phyloP scores from a whole-genome alignment of 345 rosid genomes.

The Melastoma malabathricum region DNA sequence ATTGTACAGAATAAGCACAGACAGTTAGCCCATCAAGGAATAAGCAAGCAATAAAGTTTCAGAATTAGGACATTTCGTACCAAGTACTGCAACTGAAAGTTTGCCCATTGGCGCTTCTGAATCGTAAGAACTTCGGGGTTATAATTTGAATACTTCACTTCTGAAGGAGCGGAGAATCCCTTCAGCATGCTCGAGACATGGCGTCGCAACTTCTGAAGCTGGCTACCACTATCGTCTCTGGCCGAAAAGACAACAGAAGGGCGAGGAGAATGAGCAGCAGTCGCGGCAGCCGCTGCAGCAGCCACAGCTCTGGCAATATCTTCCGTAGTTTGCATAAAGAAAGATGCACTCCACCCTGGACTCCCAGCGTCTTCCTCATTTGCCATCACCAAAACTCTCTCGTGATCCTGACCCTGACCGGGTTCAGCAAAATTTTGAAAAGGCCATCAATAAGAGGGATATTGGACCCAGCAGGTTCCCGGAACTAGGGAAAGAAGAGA shows the following conservation, averaged over 20 bases:
- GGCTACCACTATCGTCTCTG: slow-evolving; percentile 54
- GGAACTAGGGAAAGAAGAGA: not conserved
- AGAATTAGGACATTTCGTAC: slow-evolving; percentile 19
- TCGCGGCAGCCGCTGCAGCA: slow-evolving; percentile 64
- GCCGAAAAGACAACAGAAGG: slow-evolving; percentile 80
- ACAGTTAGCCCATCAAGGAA: too few species aligned
- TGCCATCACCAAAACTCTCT: slow-evolving; percentile 36
- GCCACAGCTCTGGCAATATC: slow-evolving; percentile 77
- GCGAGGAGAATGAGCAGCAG: slow-evolving; percentile 54
- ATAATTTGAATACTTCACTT: slow-evolving; percentile 36
- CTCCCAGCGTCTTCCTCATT: slow-evolving; percentile 55
- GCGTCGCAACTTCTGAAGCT: slow-evolving; percentile 57
- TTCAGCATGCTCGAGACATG: slow-evolving; percentile 52
- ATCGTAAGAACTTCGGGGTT: slow-evolving; percentile 92
- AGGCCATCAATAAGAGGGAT: too few species aligned
- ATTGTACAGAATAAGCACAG: not conserved
- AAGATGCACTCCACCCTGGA: slow-evolving; percentile 75
- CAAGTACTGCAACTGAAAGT: slow-evolving; percentile 71
- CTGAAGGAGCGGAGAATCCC: slow-evolving; percentile 55
- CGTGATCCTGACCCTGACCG: slow-evolving; percentile 13
- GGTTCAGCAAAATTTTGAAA: not conserved
- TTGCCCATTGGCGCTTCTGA: slow-evolving; percentile 96
- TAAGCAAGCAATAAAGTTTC: too few species aligned
- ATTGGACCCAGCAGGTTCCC: too few species aligned
- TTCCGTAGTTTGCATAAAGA: slow-evolving; percentile 54